phyloP scores from a whole-genome alignment of 2,329 filamentous ascomycete genomes.

The Dendrostoma leiphaemia region DNA sequence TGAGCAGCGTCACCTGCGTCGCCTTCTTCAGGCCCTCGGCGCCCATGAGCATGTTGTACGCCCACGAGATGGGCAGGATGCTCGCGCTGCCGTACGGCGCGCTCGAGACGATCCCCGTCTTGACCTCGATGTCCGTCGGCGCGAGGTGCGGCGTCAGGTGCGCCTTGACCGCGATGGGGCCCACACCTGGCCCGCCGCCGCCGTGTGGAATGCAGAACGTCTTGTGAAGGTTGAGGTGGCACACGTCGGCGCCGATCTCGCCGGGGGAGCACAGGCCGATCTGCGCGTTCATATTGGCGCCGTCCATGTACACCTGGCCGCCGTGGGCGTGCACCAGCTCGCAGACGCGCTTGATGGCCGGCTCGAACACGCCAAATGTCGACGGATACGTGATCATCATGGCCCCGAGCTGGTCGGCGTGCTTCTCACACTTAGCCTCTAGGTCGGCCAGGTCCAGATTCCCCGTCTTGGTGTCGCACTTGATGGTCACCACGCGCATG shows the following conservation, averaged over 20 bases:
- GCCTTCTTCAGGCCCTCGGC: conserved; percentile 79
- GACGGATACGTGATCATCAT: conserved; percentile 98
- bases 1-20: conserved; percentile 89
- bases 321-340: conserved; percentile 82
- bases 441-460: conserved; percentile 88
- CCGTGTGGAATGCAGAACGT: conserved; percentile 98
- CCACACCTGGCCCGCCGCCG: conserved; percentile 89
- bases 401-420: conserved; percentile 80
- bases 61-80: conserved; percentile 92
- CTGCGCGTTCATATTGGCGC: conserved; percentile 97
- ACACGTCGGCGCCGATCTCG: conserved; percentile 93
- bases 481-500: conserved; percentile 89
- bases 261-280: conserved; percentile 93
- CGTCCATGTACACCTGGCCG: conserved; percentile 97
- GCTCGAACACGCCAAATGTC: conserved; percentile 94
- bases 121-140: conserved; percentile 37
- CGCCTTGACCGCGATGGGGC: conserved; percentile 86
- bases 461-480: conserved; percentile 82
- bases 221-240: conserved; percentile 97
- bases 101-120: conserved; percentile 72
- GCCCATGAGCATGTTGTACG: conserved; percentile 94
- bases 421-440: conserved; percentile 82
- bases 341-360: conserved; percentile 80
- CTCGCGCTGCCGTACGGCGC: conserved; percentile 85
- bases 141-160: conserved; percentile 78